Percentiles rank a stretch among this genome's conserved stretches.
Conservation (phyloP, 306 rosid species). For the Geum urbanum region DNA sequence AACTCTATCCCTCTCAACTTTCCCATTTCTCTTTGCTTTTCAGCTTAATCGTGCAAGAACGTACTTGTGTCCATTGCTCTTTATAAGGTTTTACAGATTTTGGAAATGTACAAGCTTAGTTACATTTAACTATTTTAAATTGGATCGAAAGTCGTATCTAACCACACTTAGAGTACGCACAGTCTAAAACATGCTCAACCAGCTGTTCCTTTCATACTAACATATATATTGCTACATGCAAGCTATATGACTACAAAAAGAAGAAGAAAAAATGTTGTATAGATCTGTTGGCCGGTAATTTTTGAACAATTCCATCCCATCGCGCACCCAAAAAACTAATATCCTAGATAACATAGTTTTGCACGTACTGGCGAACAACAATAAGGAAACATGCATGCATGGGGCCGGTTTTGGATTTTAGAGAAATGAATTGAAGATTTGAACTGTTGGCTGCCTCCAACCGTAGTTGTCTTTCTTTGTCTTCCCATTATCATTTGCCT, state of each 20-base stretch:
- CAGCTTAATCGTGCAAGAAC: slow-evolving; percentile 1
- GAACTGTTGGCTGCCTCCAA: slow-evolving; percentile 29
- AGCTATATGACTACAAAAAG: too few relatives aligned
- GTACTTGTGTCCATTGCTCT: not conserved
- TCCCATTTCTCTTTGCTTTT: slow-evolving; percentile 3
- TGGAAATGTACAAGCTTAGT: not conserved
- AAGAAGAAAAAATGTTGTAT: too few relatives aligned
- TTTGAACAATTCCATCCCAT: too few relatives aligned
- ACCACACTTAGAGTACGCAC: not conserved
- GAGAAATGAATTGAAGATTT: slow-evolving; percentile 5
- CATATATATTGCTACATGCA: too few relatives aligned
- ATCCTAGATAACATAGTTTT: not conserved
- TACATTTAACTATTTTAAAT: not conserved
- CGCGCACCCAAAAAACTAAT: not conserved
- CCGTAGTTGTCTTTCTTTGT: slow-evolving; percentile 37
- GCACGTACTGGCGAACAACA: not conserved
- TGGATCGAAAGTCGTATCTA: not conserved
- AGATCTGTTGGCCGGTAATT: too few relatives aligned
- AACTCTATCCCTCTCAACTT: slow-evolving; percentile 6
- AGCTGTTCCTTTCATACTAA: too few relatives aligned
- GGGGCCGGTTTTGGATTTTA: not conserved
- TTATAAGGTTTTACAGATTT: not conserved
- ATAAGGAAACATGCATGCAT: not conserved
- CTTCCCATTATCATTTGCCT: slow-evolving; percentile 54
- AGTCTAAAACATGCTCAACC: too few relatives aligned